Evolutionary conservation across 2,329 filamentous ascomycete species (phyloP).

Genomic region (Exophiala oligosperma): DNA sequence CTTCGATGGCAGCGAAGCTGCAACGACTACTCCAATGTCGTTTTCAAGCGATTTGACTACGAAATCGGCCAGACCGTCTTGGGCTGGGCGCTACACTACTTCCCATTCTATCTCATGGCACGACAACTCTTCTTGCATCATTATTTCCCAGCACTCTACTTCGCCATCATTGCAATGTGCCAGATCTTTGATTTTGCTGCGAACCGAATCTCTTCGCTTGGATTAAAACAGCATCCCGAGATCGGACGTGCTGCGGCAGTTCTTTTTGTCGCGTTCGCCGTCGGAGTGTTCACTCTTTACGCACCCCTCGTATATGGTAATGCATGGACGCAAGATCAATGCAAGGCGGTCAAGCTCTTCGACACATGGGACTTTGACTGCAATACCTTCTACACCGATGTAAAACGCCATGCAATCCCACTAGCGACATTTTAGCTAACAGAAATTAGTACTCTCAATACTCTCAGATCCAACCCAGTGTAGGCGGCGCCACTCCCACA

Average conservation of each 20-base stretch:
- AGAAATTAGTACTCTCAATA: slow-evolving; percentile 38
- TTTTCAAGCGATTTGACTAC: slow-evolving; percentile 97
- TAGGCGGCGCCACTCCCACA: slow-evolving; percentile 21
- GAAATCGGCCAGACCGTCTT: slow-evolving; percentile 88
- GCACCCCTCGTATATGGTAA: slow-evolving; percentile 91
- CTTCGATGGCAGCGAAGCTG: slow-evolving; percentile 93
- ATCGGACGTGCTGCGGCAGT: slow-evolving; percentile 75
- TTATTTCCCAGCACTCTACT: slow-evolving; percentile 96
- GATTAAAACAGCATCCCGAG: slow-evolving; percentile 67
- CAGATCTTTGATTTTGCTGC: slow-evolving; percentile 86
- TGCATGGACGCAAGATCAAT: slow-evolving; percentile 86
- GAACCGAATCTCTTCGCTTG: slow-evolving; percentile 67
- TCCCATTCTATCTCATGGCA: slow-evolving; percentile 98
- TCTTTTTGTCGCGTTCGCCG: slow-evolving; percentile 70
- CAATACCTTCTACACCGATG: slow-evolving; percentile 83
- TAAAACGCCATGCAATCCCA: slow-evolving; percentile 48
- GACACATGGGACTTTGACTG: slow-evolving; percentile 96
- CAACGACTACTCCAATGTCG: slow-evolving; percentile 76
- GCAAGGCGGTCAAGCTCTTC: slow-evolving; percentile 83
- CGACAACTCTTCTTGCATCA: slow-evolving; percentile 98
- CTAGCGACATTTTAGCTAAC: slow-evolving; percentile 4
- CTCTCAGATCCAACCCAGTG: slow-evolving; percentile 24
- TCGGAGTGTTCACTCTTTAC: slow-evolving; percentile 79
- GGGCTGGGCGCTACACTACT: slow-evolving; percentile 97
- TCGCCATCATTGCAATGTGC: slow-evolving; percentile 84